Evolutionary conservation across 306 rosid species (phyloP).

Genomic region (Lupinus albus): DNA sequence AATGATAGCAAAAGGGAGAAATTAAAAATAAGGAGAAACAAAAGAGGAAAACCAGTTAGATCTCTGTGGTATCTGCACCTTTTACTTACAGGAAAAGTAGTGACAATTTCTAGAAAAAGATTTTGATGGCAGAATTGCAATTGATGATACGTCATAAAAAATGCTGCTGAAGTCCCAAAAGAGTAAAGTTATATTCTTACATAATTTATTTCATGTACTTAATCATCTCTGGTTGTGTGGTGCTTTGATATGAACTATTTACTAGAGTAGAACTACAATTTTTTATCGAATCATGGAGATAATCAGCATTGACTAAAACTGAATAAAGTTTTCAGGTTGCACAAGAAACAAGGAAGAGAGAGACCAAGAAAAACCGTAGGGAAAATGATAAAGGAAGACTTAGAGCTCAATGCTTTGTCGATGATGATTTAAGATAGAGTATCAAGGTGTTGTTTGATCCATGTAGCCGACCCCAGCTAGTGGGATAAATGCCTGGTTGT

Average conservation of each 20-base stretch:
- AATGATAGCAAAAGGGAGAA: not conserved
- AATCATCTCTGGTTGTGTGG: slow-evolving; percentile 25
- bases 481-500: too few species aligned
- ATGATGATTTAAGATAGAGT: too few species aligned
- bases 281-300: slow-evolving; percentile 22
- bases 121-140: slow-evolving; percentile 1
- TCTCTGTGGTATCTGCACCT: not conserved
- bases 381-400: too few species aligned
- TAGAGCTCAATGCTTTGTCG: too few species aligned
- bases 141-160: slow-evolving; percentile 9
- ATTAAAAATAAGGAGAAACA: not conserved
- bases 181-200: slow-evolving; percentile 26
- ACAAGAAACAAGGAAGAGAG: slow-evolving; percentile 38
- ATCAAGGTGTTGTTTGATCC: too few species aligned
- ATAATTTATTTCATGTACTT: slow-evolving; percentile 18
- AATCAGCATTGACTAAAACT: slow-evolving; percentile 22
- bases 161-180: slow-evolving; percentile 8
- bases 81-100: slow-evolving; percentile 3
- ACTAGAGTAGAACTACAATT: not conserved
- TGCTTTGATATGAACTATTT: slow-evolving; percentile 34
- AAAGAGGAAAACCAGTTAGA: slow-evolving; percentile 16
- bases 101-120: slow-evolving; percentile 22
- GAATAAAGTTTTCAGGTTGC: slow-evolving; percentile 23
- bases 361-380: too few species aligned
- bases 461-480: too few species aligned